Conservation (phyloP, 352 stramenopile species). For the Phytophthora meadii region DNA sequence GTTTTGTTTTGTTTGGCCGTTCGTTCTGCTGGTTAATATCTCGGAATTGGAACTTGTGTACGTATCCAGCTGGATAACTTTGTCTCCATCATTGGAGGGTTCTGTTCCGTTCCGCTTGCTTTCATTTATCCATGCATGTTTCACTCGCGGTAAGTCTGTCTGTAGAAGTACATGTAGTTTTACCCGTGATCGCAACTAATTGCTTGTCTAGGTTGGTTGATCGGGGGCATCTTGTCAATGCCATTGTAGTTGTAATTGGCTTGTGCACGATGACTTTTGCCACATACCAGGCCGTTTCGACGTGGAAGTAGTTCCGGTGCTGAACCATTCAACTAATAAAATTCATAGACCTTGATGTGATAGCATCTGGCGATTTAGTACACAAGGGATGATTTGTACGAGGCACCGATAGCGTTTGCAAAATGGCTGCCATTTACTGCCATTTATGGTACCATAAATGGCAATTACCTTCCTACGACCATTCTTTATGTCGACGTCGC, state of each 20-base stretch:
- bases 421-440: too few species aligned
- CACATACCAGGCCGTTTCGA: slow-evolving; percentile 51
- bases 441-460: too few species aligned
- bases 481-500: too few species aligned
- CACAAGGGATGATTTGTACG: too few species aligned
- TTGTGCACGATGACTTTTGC: slow-evolving; percentile 62
- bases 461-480: too few species aligned
- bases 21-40: background rate
- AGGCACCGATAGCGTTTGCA: too few species aligned
- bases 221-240: slow-evolving; percentile 49
- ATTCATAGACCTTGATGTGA: too few species aligned
- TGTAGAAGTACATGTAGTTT: background rate
- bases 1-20: background rate
- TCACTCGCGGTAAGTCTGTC: slow-evolving; percentile 44
- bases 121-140: slow-evolving; percentile 79
- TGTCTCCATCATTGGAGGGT: slow-evolving; percentile 68
- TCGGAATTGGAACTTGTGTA: background rate
- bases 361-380: too few species aligned
- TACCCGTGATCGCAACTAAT: slow-evolving; percentile 5
- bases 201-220: slow-evolving; percentile 39
- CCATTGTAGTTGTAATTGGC: slow-evolving; percentile 47
- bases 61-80: slow-evolving; percentile 60
- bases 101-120: slow-evolving; percentile 70
- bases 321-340: too few species aligned
- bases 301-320: slow-evolving; percentile 31